A percentile compares a stretch with the other conserved stretches of the same genome.
These are phyloP conservation scores for Fraxinus sp. DNA, from an alignment of 305 asterid genomes.

Conservation along the genomic window DNA sequence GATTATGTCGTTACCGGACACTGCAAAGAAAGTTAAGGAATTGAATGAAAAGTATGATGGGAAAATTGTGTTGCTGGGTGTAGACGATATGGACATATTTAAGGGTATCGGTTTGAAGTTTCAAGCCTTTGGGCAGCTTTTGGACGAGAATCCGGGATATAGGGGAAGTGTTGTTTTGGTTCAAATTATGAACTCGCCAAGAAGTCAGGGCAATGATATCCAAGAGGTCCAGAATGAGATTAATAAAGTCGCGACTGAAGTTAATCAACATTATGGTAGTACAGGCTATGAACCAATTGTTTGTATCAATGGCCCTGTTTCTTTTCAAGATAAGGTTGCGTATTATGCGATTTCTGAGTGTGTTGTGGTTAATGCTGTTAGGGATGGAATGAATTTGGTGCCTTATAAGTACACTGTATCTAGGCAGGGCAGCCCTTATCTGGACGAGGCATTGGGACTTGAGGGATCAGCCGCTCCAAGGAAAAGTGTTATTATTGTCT, in stretches of 20 bases:
- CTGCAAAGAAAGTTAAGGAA: conserved; percentile 40
- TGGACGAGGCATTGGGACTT: conserved; percentile 37
- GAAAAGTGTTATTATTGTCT: conserved; percentile 51
- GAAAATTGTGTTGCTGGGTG: conserved; percentile 54
- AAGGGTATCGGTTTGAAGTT: conserved; percentile 70
- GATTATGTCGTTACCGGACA: conserved; percentile 39
- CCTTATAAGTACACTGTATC: conserved; percentile 61
- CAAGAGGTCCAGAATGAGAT: conserved; percentile 63
- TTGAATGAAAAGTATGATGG: conserved; percentile 43
- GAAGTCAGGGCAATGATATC: conserved; percentile 65
- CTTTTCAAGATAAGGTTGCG: conserved; percentile 45
- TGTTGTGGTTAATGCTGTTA: conserved; percentile 47
- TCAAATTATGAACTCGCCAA: conserved; percentile 63
- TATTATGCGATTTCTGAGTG: conserved; percentile 45
- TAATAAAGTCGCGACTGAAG: conserved; percentile 28
- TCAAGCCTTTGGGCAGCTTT: conserved; percentile 55
- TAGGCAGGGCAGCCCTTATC: conserved; percentile 40
- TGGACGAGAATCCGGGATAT: conserved; percentile 44
- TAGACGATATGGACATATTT: conserved; percentile 75
- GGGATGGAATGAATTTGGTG: conserved; percentile 63
- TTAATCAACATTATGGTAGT: conserved; percentile 31
- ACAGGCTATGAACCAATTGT: conserved; percentile 51
- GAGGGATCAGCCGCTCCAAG: conserved; percentile 22
- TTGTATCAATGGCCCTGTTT: conserved; percentile 36
- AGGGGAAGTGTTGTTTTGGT: conserved; percentile 57